Evolutionary conservation across 1,284 basidiomycete genomes (phyloP), one percentile per base, ranked within the genome.

Genomic region (Xerocomus minutiporus): DNA sequence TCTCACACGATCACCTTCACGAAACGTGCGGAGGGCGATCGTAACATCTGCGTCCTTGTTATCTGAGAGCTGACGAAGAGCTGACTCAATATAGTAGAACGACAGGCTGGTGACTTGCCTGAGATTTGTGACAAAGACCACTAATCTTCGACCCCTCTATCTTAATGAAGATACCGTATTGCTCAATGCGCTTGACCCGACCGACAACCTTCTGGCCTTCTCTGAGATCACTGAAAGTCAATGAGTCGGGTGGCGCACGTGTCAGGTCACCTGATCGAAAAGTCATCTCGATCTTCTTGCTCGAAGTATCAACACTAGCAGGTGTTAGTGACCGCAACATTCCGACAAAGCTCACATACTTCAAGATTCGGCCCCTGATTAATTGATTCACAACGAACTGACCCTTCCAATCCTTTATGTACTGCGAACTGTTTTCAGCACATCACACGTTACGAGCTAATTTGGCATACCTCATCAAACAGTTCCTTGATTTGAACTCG

Each of bases 401-500:
- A 34, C 79, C 73, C 72, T 95, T 88, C 95, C 96, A 99, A 50
- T 98, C 95, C 71, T 97, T 96, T 59, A 97, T 83, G 69, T 83
- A 97, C 90, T 95, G 61, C 15, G 51, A 47, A 62, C 41, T 32
- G 5, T 50, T 55, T 60, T 55, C 38, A 56, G 57, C 20, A 51
- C 31, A 50, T 31, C 20, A 17, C 51, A 5, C 25, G 46, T 25
- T 28, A 39, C 6, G 49, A 32, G 36, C 38, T 31, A 38, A 34
- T 13, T 12, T 64, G 36, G 17, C 53, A 36, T 61, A 93, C 92
- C 65, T 92, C 86, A 68, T 95, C 88, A 68, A 96, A 92, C 31
- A 97, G 79, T 71, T 97, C 93, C 67, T 83, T 88, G 68, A 98
- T 98, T 72, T 96, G 93, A 25, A 98, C 87, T 23, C 96, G 84